phyloP scores from a whole-genome alignment of 2,329 filamentous ascomycete species.

The Talaromyces sp. region DNA sequence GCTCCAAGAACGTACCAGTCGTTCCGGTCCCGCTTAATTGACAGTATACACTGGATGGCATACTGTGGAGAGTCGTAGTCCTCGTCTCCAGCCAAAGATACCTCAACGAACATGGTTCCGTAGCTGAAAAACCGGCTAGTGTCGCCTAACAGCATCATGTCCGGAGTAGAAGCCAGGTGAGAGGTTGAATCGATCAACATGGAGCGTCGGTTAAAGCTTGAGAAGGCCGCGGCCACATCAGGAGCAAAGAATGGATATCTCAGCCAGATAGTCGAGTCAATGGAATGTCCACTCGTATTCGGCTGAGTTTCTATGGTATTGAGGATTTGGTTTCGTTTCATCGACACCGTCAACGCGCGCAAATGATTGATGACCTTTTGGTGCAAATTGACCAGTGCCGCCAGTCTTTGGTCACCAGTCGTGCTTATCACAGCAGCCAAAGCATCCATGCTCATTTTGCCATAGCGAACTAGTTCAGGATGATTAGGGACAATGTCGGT shows the following conservation, averaged over 20 bases:
- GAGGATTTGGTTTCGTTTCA: conserved; percentile 76
- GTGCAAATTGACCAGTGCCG: conserved; percentile 45
- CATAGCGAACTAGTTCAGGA: conserved; percentile 34
- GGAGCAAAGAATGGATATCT: conserved; percentile 69
- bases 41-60: conserved; percentile 68
- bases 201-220: conserved; percentile 47
- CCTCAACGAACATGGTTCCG: conserved; percentile 69
- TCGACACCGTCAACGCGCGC: conserved; percentile 70
- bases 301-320: conserved; percentile 58
- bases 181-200: conserved; percentile 43
- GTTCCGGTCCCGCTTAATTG: conserved; percentile 64
- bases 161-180: conserved; percentile 50
- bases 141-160: conserved; percentile 73
- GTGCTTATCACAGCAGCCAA: conserved; percentile 36
- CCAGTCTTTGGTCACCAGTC: conserved; percentile 40
- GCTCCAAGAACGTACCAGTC: conserved; percentile 67
- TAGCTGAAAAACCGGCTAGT: conserved; percentile 70
- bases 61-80: conserved; percentile 64
- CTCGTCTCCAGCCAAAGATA: conserved; percentile 63
- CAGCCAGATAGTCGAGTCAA: conserved; percentile 78
- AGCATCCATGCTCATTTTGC: conserved; percentile 33
- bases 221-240: conserved; percentile 65
- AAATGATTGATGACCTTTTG: conserved; percentile 59
- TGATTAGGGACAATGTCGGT: conserved; percentile 36
- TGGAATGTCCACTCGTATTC: conserved; percentile 65